phyloP scores from a whole-genome alignment of 805 yeast species.

The Wickerhamomyces sydowiorum region DNA sequence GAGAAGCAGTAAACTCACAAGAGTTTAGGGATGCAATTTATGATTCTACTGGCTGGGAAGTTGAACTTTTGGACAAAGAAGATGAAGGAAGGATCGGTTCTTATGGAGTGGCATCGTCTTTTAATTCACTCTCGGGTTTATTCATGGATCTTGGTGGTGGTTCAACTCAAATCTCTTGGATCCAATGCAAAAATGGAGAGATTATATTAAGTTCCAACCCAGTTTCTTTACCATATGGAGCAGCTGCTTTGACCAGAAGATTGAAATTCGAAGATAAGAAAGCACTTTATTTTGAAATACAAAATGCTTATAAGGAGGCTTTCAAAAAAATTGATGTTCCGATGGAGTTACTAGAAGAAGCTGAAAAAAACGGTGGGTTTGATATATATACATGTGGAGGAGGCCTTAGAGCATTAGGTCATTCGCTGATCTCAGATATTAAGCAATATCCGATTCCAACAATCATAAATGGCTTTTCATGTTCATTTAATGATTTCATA shows the following conservation, averaged over 20 bases:
- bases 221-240: slow-evolving; percentile 67
- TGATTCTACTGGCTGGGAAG: slow-evolving; percentile 62
- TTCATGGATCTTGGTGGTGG: slow-evolving; percentile 76
- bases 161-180: slow-evolving; percentile 65
- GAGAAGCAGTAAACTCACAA: slow-evolving; percentile 60
- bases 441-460: slow-evolving; percentile 63
- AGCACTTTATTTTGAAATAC: slow-evolving; percentile 47
- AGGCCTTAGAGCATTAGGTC: slow-evolving; percentile 67
- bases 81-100: slow-evolving; percentile 67
- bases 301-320: slow-evolving; percentile 43
- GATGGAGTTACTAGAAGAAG: slow-evolving; percentile 40
- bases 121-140: slow-evolving; percentile 58
- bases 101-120: slow-evolving; percentile 70
- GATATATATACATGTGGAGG: slow-evolving; percentile 69
- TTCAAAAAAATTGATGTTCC: slow-evolving; percentile 49
- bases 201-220: slow-evolving; percentile 51
- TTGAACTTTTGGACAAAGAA: slow-evolving; percentile 50
- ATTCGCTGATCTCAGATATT: slow-evolving; percentile 44
- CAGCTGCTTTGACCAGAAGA: slow-evolving; percentile 58
- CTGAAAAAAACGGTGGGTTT: slow-evolving; percentile 52
- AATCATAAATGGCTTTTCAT: slow-evolving; percentile 63
- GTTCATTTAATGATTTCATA: slow-evolving; percentile 46
- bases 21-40: slow-evolving; percentile 51
- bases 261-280: slow-evolving; percentile 44
- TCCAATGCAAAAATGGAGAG: slow-evolving; percentile 49